These are phyloP conservation scores for Protea cynaroides DNA, from an alignment of 164 flowering plant genomes.

Conservation along the genomic window DNA sequence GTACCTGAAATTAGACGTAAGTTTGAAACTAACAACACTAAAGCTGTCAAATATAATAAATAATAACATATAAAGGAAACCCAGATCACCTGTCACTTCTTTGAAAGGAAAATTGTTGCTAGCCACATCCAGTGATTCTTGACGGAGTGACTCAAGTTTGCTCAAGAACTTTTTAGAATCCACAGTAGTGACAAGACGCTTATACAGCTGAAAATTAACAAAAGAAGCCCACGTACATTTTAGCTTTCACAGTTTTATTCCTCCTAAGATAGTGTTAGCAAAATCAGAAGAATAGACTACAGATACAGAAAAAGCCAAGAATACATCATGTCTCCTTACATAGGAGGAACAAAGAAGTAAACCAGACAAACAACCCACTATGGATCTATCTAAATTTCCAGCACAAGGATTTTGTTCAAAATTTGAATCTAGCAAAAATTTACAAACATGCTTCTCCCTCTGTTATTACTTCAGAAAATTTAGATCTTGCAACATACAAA, in stretches of 20 bases:
- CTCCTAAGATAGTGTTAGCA: background rate
- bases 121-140: conserved; percentile 29
- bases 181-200: conserved; percentile 58
- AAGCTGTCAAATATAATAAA: conserved; percentile 1
- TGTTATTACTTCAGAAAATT: too few relatives aligned
- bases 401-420: too few relatives aligned
- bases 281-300: background rate
- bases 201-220: conserved; percentile 48
- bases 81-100: conserved; percentile 58
- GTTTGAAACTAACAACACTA: background rate
- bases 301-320: too few relatives aligned
- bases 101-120: conserved; percentile 55
- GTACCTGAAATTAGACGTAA: background rate
- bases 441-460: too few relatives aligned
- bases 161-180: conserved; percentile 57
- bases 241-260: background rate
- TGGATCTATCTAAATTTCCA: too few relatives aligned
- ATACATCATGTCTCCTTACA: too few relatives aligned
- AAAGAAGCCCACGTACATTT: background rate
- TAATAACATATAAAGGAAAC: background rate
- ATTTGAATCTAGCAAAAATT: too few relatives aligned
- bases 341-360: too few relatives aligned
- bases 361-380: too few relatives aligned
- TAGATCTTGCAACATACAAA: too few relatives aligned
- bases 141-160: conserved; percentile 43